Conservation (phyloP, 1,284 basidiomycete species). For the Cutaneotrichosporon sp. region DNA sequence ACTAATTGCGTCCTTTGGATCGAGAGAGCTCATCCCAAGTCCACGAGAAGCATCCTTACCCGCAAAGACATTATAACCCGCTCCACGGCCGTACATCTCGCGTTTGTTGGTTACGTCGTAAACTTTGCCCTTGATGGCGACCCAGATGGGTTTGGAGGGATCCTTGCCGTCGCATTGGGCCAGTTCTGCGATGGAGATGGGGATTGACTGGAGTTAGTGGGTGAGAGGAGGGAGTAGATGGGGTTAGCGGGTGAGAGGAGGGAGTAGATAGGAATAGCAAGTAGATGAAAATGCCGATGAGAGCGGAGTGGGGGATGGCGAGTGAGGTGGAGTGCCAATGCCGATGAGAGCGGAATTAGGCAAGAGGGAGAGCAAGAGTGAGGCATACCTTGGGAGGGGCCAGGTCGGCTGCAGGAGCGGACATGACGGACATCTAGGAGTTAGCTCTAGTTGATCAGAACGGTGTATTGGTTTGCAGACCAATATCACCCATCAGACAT, state of each 20-base stretch:
- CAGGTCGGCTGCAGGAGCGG: conserved; percentile 46
- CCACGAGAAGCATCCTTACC: conserved; percentile 87
- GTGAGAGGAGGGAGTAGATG: conserved; percentile 16
- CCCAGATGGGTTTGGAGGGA: conserved; percentile 49
- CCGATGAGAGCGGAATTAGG: neutral
- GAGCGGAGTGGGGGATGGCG: too few relatives aligned
- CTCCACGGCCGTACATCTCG: conserved; percentile 54
- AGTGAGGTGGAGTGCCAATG: neutral
- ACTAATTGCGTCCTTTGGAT: conserved; percentile 79
- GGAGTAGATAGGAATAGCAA: too few relatives aligned
- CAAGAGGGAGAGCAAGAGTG: neutral
- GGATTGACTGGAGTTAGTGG: conserved; percentile 38
- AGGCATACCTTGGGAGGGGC: conserved; percentile 46
- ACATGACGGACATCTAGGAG: conserved; percentile 40
- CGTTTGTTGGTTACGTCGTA: conserved; percentile 52
- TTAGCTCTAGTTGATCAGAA: too few relatives aligned
- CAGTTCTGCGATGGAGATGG: conserved; percentile 45
- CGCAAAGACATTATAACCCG: conserved; percentile 59
- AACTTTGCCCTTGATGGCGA: conserved; percentile 55
- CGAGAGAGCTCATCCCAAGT: conserved; percentile 74
- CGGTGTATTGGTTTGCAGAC: too few relatives aligned
- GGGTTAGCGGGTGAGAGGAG: neutral
- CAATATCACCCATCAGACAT: conserved; percentile 9
- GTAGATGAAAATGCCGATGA: too few relatives aligned
- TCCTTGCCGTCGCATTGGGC: conserved; percentile 47